Conservation (phyloP, 768 basidiomycete species). For the Lactarius trivialis region DNA sequence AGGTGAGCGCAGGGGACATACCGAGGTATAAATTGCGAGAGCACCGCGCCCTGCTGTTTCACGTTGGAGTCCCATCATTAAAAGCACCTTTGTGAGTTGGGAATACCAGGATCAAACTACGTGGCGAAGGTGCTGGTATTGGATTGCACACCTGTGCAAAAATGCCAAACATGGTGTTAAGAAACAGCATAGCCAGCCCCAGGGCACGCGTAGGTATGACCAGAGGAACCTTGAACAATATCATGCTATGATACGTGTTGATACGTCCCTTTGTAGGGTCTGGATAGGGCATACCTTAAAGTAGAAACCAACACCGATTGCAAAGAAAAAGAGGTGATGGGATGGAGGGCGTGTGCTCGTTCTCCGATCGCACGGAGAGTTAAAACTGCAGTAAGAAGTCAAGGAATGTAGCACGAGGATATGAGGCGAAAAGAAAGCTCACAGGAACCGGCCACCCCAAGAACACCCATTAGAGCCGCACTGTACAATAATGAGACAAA, state of each 20-base stretch:
- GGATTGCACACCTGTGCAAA: slow-evolving; percentile 33
- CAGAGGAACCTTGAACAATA: slow-evolving; percentile 34
- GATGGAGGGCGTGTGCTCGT: slow-evolving; percentile 68
- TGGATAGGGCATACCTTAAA: slow-evolving; percentile 25
- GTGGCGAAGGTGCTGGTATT: background rate
- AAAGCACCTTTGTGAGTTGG: slow-evolving; percentile 35
- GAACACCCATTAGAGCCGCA: slow-evolving; percentile 57
- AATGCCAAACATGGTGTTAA: slow-evolving; percentile 48
- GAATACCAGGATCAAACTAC: background rate
- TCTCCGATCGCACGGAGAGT: slow-evolving; percentile 64
- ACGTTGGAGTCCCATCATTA: slow-evolving; percentile 56
- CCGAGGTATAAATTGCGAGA: slow-evolving; percentile 54
- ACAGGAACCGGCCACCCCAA: slow-evolving; percentile 66
- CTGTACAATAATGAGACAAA: slow-evolving; percentile 29
- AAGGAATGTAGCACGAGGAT: background rate
- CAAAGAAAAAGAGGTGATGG: slow-evolving; percentile 58
- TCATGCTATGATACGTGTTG: slow-evolving; percentile 34
- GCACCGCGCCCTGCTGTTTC: slow-evolving; percentile 61
- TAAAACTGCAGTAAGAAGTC: slow-evolving; percentile 32
- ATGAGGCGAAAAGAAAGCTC: slow-evolving; percentile 26
- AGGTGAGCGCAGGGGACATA: slow-evolving; percentile 23
- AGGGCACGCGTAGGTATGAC: slow-evolving; percentile 40
- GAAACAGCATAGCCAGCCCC: slow-evolving; percentile 40
- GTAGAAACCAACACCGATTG: slow-evolving; percentile 43
- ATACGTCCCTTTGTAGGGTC: background rate